A percentile compares a stretch with the other conserved stretches of the same genome.
Conservation (phyloP, 23 red algal genomes). For the Porphyridium purpureum region DNA sequence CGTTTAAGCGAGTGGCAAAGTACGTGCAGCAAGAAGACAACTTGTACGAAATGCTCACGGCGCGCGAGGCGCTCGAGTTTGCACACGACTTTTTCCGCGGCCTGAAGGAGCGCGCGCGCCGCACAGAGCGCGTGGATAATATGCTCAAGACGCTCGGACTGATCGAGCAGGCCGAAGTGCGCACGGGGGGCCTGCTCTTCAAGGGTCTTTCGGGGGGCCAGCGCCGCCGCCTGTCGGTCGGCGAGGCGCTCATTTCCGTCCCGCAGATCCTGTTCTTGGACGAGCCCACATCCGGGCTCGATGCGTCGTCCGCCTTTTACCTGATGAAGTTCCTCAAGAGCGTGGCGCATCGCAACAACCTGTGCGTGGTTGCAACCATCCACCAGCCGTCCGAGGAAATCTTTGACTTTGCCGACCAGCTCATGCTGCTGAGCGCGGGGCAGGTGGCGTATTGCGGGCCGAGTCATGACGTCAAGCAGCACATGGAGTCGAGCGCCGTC, state of each 20-base stretch:
- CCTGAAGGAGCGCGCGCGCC: slow-evolving; percentile 1
- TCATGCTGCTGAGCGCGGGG: slow-evolving; percentile 15
- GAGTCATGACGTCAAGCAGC: background rate
- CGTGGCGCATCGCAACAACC: slow-evolving; percentile 10
- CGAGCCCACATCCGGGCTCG: slow-evolving; percentile 29
- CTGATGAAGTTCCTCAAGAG: slow-evolving; percentile 11
- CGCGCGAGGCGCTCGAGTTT: slow-evolving; percentile 24
- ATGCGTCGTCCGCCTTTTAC: slow-evolving; percentile 11
- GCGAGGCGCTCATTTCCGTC: slow-evolving; percentile 6
- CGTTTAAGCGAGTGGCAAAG: slow-evolving; percentile 3
- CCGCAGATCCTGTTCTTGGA: slow-evolving; percentile 21
- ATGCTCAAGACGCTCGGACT: slow-evolving; percentile 15
- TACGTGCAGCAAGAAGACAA: slow-evolving; percentile 23
- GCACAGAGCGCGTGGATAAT: slow-evolving; percentile 13
- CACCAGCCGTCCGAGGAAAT: slow-evolving; percentile 29
- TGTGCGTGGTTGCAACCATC: slow-evolving; percentile 23
- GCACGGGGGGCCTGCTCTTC: slow-evolving; percentile 5
- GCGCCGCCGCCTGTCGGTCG: slow-evolving; percentile 11
- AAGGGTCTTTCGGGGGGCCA: slow-evolving; percentile 12
- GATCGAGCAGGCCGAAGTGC: slow-evolving; percentile 7
- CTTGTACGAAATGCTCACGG: slow-evolving; percentile 9
- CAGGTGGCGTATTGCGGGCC: slow-evolving; percentile 7
- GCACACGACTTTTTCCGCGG: slow-evolving; percentile 10
- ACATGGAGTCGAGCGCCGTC: background rate
- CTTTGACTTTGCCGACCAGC: slow-evolving; percentile 18